Base-by-base conservation (phyloP, 805 yeast genomes). In the Teunomyces gatunensis region DNA sequence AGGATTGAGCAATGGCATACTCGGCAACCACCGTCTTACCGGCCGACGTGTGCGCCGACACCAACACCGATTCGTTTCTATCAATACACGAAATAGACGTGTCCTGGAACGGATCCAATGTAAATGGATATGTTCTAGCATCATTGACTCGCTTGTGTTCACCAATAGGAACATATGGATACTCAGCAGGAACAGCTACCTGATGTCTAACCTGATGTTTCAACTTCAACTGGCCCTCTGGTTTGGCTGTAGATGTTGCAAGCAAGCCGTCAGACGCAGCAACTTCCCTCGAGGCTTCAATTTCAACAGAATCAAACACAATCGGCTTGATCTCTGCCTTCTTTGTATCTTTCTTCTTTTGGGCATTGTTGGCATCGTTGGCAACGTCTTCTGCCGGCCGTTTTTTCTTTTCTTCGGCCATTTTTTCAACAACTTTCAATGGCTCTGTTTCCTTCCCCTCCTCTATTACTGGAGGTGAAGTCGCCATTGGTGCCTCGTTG, bases 21-120 rank as follows among this genome's bases (percentile, higher is more conserved):
- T 91, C 97, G 1, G 97, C 97, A 36, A 91, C 97, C 41, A 91
- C 97, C 0, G 97, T 91, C 63, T 91, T 91, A 72, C 97, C 97
- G 9, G 97, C 97, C 44, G 97, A 90, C 0, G 97, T 91, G 60
- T 90, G 98, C 7, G 99, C 99, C 29, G 97, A 90, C 4, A 94
- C 99, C 56, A 94, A 75, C 20, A 94, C 99, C 1, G 96, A 86
- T 69, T 92, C 98, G 56, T 84, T 81, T 62, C 98, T 78, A 65
- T 94, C 98, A 54, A 94, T 94, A 70, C 98, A 92, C 9, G 96
- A 90, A 53, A 94, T 85, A 12, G 98, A 87, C 15, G 96, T 91
- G 57, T 94, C 96, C 73, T 94, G 99, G 77, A 94, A 94, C 27
- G 99, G 97, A 78, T 94, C 99, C 55, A 94, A 77, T 0, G 83